A percentile compares a stretch with the other conserved stretches of the same genome.
Evolutionary conservation across 2,329 filamentous ascomycete genomes (phyloP).

Genomic region (Nothopassalora personata): DNA sequence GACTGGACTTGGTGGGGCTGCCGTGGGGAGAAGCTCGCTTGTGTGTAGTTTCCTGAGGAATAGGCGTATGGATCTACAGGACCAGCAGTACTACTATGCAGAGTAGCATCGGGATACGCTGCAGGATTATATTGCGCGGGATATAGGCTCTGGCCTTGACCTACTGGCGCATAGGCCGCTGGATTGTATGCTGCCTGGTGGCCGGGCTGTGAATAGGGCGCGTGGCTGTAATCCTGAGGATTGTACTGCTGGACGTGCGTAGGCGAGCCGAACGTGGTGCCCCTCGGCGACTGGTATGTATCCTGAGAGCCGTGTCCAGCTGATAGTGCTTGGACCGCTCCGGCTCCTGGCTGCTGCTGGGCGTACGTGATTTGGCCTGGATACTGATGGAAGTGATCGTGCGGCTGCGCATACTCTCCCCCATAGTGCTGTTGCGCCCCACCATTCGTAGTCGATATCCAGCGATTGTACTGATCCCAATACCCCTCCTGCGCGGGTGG

Average conservation of each 20-base stretch:
- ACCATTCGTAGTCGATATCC: constrained; percentile 22
- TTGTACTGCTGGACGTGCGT: constrained; percentile 58
- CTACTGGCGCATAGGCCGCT: constrained; percentile 39
- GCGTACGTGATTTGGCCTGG: constrained; percentile 24
- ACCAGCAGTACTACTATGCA: constrained; percentile 22
- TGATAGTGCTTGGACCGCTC: constrained; percentile 25
- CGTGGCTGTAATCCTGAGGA: constrained; percentile 55
- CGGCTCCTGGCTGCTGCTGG: constrained; percentile 22
- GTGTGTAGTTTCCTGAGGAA: constrained; percentile 19
- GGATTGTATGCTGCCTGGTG: constrained; percentile 42
- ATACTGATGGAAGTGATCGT: constrained; percentile 14
- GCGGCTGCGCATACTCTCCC: constrained; percentile 7
- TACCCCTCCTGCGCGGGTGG: constrained; percentile 16
- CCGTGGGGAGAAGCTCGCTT: constrained; percentile 15
- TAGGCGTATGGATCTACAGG: constrained; percentile 29
- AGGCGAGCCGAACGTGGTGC: constrained; percentile 37
- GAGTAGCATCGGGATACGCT: constrained; percentile 21
- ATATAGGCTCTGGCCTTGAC: constrained; percentile 15
- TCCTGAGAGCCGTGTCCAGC: constrained; percentile 19
- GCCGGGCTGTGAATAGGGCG: constrained; percentile 34
- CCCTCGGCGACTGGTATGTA: constrained; percentile 18
- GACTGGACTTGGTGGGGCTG: constrained; percentile 13
- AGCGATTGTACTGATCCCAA: constrained; percentile 24
- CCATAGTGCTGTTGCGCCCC: constrained; percentile 19
- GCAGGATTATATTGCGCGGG: constrained; percentile 22